Base-by-base conservation (phyloP, 345 rosid genomes). In the Citrus cavaleriei region DNA sequence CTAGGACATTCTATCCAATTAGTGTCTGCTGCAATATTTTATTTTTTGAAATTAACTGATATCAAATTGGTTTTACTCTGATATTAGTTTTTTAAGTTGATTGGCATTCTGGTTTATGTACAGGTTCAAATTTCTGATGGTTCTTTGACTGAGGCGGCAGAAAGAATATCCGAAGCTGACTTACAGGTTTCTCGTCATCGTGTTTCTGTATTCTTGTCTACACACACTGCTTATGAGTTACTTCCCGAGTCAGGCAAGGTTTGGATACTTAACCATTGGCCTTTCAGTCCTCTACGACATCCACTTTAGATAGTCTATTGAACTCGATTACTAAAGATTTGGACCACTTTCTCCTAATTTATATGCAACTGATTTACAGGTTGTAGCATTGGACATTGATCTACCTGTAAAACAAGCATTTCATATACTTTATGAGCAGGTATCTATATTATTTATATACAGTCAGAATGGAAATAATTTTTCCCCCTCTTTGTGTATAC, bases 191-290 rank as follows among this genome's bases (percentile, higher is more conserved):
- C 88, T 59, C 84, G 83, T 46, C 84, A 77, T 25, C 91, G 85
- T 28, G 77, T 92, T 75, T 89, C 90, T 78, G 75, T 80, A 38
- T 90, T 87, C 82, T 80, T 92, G 83, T 84, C 87, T 68, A 78
- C 87, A 7, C 92, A 89, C 62, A 90, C 90, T 38, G 91, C 90
- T 32, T 90, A 92, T 63, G 96, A 90, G 78, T 84, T 92, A 75
- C 89, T 92, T 78, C 96, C 96, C 37, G 89, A 89, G 92, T 92
- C 96, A 72, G 96, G 96, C 89, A 92, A 92, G 93, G 96, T 92
- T 79, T 87, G 93, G 80, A 81, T 81, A 67, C 82, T 74, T 84
- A 55, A 55, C 84, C 80, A 63, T 68, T 10, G 6, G 34, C 66
- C 74, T 72, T 73, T 74, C 49, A 28, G 19, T 61, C 38, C 42